Evolutionary conservation across 352 stramenopile genomes (phyloP), one percentile per base, ranked within the genome.

Genomic region (Phytophthora fragariae): DNA sequence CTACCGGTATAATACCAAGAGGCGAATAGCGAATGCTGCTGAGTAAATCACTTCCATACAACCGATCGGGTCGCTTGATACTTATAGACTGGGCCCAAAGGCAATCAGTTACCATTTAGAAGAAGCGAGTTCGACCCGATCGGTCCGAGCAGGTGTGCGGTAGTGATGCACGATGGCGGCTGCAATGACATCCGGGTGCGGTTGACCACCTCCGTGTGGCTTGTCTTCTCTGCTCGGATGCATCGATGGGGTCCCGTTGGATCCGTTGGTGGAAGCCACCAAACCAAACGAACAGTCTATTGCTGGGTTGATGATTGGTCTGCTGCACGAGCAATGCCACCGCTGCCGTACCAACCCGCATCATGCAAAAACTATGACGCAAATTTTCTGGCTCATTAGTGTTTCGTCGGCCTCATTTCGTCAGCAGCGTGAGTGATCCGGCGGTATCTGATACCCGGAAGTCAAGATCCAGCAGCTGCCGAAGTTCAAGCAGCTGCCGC

Each of bases 321-420:
- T 27, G 24, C 24, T 27, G 2, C 1, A 27, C 24, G 2, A 27
- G 2, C 24, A 27, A 27, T 27, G 24, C 24, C 24, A 2, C 24
- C 24, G 24, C 24, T 27, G 24, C 24, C 24, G 24, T 27, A 2
- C 24, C 24, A 27, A 2, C 24, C 24, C 24, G 24, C 37, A 46
- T 14, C 27, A 46, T 29, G 17, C 53, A 27, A 58, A 58, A 58
- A 29, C 24, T 27, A 27, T 27, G 24, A 27, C 24, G 24, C 41
- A 54, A 54, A 29, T 29, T 31, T 33, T 8, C 12, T 10, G 14
- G 19, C 10, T 39, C 24, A 27, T 27, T 27, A 27, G 24, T 27
- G 24, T 27, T 57, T 65, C 46, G 31, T 65, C 59, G 46, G 27
- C 11, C n/a, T 52, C 14, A 52, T 52, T 14, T 3, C 17, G 29